phyloP scores from a whole-genome alignment of 768 basidiomycete genomes.

The Tephrocybe sp. region DNA sequence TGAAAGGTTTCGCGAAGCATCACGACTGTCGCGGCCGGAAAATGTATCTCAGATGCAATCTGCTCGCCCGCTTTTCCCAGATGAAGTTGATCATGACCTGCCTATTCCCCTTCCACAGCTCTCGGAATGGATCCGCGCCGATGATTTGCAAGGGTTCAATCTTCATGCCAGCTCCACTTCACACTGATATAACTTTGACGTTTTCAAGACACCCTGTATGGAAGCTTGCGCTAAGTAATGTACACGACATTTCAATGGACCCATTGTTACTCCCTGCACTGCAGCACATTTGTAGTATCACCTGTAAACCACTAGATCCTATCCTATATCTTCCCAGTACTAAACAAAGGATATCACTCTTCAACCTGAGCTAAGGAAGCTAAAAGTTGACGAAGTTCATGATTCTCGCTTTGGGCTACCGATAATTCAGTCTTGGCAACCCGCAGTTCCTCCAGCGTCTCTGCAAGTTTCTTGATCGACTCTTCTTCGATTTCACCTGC shows the following conservation, averaged over 20 bases:
- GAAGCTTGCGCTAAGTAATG: neutral
- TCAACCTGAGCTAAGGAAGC: neutral
- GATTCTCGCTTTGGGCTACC: slow-evolving; percentile 50
- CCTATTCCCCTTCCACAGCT: slow-evolving; percentile 52
- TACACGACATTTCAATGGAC: too few relatives aligned
- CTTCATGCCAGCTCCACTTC: slow-evolving; percentile 19
- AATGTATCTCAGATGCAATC: slow-evolving; percentile 20
- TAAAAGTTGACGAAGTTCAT: slow-evolving; percentile 42
- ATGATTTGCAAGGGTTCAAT: slow-evolving; percentile 25
- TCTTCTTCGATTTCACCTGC: slow-evolving; percentile 69
- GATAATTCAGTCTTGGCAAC: slow-evolving; percentile 40
- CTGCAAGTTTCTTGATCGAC: slow-evolving; percentile 42
- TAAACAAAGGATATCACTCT: too few relatives aligned
- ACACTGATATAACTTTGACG: slow-evolving; percentile 7
- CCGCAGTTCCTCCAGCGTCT: slow-evolving; percentile 47
- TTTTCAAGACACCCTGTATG: neutral
- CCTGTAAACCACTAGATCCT: slow-evolving; percentile 1
- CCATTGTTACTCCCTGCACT: too few relatives aligned
- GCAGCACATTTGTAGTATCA: neutral
- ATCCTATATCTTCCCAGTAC: neutral
- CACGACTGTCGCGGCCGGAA: slow-evolving; percentile 28
- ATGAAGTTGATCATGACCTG: slow-evolving; percentile 44
- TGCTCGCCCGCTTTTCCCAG: slow-evolving; percentile 34
- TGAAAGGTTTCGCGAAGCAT: slow-evolving; percentile 36
- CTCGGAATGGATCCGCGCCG: slow-evolving; percentile 54